Conservation (phyloP, 371 early-diverging fungal species). For the Syncephalastrum sp. region DNA sequence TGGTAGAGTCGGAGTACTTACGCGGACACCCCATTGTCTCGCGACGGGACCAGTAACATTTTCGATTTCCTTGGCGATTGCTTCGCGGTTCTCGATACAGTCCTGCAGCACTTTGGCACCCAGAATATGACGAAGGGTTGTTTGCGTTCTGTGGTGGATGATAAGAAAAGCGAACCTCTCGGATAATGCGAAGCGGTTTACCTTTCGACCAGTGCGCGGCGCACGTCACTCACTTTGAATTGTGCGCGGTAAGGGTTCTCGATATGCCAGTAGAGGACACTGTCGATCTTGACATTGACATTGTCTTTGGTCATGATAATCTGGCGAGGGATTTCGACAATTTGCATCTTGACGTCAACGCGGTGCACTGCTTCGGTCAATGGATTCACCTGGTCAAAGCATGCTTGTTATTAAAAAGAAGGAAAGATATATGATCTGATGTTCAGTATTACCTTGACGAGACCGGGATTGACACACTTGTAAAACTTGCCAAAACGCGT, state of each 20-base stretch:
- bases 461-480: constrained; percentile 88
- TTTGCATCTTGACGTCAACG: constrained; percentile 79
- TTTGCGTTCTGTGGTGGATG: constrained; percentile 57
- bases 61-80: constrained; percentile 80
- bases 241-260: constrained; percentile 80
- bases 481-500: constrained; percentile 83
- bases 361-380: constrained; percentile 64
- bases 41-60: constrained; percentile 74
- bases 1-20: constrained; percentile 21
- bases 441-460: constrained; percentile 54
- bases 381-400: constrained; percentile 53
- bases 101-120: constrained; percentile 69
- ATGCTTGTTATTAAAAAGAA: background rate
- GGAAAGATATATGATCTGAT: too few relatives aligned
- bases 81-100: constrained; percentile 85
- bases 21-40: constrained; percentile 73
- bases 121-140: constrained; percentile 71
- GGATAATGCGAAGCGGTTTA: constrained; percentile 9
- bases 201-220: constrained; percentile 75
- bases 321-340: constrained; percentile 73
- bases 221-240: constrained; percentile 76
- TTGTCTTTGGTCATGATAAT: constrained; percentile 90
- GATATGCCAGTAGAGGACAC: constrained; percentile 84
- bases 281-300: constrained; percentile 77
- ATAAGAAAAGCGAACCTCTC: background rate